Base-by-base conservation (phyloP, 139 green algal genomes). In the Monoraphidium neglectum region DNA sequence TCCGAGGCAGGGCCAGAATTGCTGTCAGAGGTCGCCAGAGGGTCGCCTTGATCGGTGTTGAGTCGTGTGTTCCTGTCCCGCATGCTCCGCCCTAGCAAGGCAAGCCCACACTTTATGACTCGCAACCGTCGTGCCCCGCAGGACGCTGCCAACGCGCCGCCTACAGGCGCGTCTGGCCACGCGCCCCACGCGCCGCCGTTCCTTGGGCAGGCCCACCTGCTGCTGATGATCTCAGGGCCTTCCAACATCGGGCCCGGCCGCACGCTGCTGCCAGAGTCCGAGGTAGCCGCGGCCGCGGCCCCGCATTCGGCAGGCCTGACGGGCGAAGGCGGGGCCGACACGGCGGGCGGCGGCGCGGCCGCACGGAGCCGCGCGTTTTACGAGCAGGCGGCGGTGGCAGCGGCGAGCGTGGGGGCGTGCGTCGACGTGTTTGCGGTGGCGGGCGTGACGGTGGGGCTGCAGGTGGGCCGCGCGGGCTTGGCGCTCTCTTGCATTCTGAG, bases 391-490 rank as follows among this genome's bases (percentile, higher is more conserved):
- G 93, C 89, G 4, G 83, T 88, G 15, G 89, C 86, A 8, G 90
- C 90, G 13, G 90, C 93, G 16, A 80, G 87, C 6, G 82, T 94
- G 77, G 93, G 92, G 3, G 83, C 96, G 1, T 83, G 76, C n/a
- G 68, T 95, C 15, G 94, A 98, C 81, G n/a, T 98, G 26, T 97
- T 85, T 78, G 89, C 87, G 23, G 75, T 65, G 12, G 82, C 94
- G 36, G 60, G 67, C 49, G 36, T 53, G 30, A 70, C 40, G 23
- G 16, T 83, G 49, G 79, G 79, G 26, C 46, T 80, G 37, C 71
- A 79, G 13, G 35, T 75, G 24, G 36, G 32, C 26, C 72, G n/a
- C n/a, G n/a, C n/a, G n/a, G n/a, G n/a, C n/a, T n/a, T n/a, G n/a
- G n/a, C n/a, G n/a, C n/a, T n/a, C n/a, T n/a, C n/a, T n/a, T n/a